Percentiles rank a stretch among this genome's conserved stretches.
Evolutionary conservation across 352 stramenopile genomes (phyloP).

Genomic region (Globisporangium megalacanthum): DNA sequence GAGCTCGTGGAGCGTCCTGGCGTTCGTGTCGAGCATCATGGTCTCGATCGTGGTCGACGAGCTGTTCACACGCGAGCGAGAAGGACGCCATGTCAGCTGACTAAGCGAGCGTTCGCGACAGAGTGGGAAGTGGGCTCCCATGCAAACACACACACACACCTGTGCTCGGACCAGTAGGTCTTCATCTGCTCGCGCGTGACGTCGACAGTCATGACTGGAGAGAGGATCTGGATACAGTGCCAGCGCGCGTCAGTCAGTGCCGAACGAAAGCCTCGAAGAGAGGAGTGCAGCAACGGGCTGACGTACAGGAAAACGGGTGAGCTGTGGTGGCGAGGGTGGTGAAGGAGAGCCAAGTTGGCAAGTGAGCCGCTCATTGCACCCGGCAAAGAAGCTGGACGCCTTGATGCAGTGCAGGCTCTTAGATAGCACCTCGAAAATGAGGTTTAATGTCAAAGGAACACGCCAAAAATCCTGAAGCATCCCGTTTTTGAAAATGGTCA

Average conservation of each 20-base stretch:
- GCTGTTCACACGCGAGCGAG: not conserved
- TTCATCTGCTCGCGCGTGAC: conserved; percentile 70
- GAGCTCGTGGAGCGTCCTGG: conserved; percentile 62
- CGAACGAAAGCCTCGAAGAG: not conserved
- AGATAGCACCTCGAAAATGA: not conserved
- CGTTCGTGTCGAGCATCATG: conserved; percentile 86
- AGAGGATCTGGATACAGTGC: not conserved
- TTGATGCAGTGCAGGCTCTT: not conserved
- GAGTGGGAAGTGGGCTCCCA: conserved; percentile 1
- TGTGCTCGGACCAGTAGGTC: conserved; percentile 77
- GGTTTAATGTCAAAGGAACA: not conserved
- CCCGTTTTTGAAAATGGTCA: not conserved
- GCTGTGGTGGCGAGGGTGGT: not conserved
- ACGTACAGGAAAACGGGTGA: not conserved
- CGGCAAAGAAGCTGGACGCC: not conserved
- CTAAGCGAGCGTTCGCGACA: not conserved
- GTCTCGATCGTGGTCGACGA: conserved; percentile 55
- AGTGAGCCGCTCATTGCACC: conserved; percentile 1
- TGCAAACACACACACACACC: conserved; percentile 10
- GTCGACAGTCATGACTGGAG: conserved; percentile 36
- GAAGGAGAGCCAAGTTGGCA: conserved; percentile 4
- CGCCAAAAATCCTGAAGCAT: not conserved
- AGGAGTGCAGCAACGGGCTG: not conserved
- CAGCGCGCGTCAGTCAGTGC: conserved; percentile 1
- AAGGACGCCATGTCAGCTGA: not conserved